Evolutionary conservation across 148 eudicot species (phyloP).

Genomic region (Rhododendron vialii): DNA sequence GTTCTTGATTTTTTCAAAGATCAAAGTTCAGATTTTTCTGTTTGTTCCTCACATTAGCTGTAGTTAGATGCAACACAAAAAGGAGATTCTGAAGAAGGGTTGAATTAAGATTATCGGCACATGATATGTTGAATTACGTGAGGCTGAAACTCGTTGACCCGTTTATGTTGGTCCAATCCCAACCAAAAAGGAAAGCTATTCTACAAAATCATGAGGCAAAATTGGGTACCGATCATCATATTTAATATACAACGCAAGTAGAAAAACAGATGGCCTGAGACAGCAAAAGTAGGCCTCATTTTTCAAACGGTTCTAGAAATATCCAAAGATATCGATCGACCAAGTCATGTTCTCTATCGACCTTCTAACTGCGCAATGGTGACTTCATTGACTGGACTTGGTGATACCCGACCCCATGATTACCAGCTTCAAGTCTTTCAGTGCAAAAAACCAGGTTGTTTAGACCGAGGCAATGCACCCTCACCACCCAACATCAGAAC

Average conservation of each 20-base stretch:
- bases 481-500: not conserved
- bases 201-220: not conserved
- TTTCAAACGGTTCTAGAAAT: not conserved
- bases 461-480: slow-evolving; percentile 5
- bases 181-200: too few relatives aligned
- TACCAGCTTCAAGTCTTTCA: not conserved
- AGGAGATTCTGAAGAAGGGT: not conserved
- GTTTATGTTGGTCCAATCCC: not conserved
- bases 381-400: not conserved
- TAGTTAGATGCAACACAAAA: not conserved
- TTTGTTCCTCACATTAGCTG: not conserved
- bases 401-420: not conserved
- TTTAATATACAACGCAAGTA: not conserved
- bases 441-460: slow-evolving; percentile 13
- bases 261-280: not conserved
- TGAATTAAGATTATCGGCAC: too few relatives aligned
- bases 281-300: not conserved
- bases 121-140: too few relatives aligned
- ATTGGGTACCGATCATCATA: not conserved
- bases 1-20: not conserved
- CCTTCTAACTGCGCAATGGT: not conserved
- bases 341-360: not conserved
- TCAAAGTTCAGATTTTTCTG: not conserved
- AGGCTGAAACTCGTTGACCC: too few relatives aligned
- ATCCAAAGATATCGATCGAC: not conserved